A percentile compares a stretch with the other conserved stretches of the same genome.
phyloP scores from a whole-genome alignment of 1,284 basidiomycete genomes.

The Lentinula novae-zelandiae region DNA sequence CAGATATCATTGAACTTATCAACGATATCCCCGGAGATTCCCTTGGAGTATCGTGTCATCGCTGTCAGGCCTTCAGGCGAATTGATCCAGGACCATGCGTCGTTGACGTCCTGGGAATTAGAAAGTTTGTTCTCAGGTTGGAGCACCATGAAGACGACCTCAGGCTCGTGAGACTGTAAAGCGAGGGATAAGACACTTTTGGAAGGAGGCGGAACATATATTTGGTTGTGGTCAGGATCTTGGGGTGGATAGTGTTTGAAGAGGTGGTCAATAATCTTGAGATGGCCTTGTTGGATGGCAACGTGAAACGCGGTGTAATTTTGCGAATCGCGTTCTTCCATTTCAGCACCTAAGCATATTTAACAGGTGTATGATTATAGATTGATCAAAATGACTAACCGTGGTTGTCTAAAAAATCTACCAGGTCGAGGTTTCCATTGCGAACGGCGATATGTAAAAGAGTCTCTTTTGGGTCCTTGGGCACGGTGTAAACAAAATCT shows the following conservation, averaged over 20 bases:
- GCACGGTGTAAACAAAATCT: conserved; percentile 40
- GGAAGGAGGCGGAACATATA: conserved; percentile 42
- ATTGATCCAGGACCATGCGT: conserved; percentile 47
- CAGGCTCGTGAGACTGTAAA: conserved; percentile 52
- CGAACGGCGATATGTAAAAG: conserved; percentile 62
- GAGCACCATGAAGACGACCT: conserved; percentile 59
- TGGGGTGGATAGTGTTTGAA: conserved; percentile 53
- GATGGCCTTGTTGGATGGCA: conserved; percentile 50
- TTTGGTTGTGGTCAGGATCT: conserved; percentile 41
- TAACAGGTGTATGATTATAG: conserved; percentile 17
- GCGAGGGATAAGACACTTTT: conserved; percentile 51
- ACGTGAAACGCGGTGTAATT: conserved; percentile 63
- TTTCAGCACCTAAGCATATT: conserved; percentile 53
- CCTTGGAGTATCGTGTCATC: conserved; percentile 23
- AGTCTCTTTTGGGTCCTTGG: conserved; percentile 58
- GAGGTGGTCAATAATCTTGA: conserved; percentile 50
- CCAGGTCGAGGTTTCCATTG: conserved; percentile 50
- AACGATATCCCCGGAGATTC: conserved; percentile 19
- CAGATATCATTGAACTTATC: conserved; percentile 48
- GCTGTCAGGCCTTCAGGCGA: conserved; percentile 29
- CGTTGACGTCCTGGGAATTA: conserved; percentile 41
- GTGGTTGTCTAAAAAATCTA: conserved; percentile 67
- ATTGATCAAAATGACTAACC: conserved; percentile 35
- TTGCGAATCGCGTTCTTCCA: conserved; percentile 59
- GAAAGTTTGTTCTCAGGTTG: conserved; percentile 44